Base-by-base conservation (phyloP, 805 yeast genomes). In the Zygotorulaspora danielsina region DNA sequence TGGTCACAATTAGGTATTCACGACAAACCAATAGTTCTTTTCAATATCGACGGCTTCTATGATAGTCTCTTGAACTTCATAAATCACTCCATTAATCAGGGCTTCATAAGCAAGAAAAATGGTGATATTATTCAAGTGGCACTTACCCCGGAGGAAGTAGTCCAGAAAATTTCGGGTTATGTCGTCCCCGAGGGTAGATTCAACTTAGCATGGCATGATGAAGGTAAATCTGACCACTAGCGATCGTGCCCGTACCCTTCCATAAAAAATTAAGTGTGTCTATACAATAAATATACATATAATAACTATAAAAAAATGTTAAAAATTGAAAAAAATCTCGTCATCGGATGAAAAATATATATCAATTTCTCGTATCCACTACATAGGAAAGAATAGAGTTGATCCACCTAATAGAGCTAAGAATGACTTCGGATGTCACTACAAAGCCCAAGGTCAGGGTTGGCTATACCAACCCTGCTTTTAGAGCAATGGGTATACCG, bases 1-100 rank as follows among this genome's bases (percentile, higher is more conserved):
- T 87, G 96, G 96, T 78, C 79, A 35, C 96, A 87, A 68, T 71
- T 87, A 53, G 93, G 89, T 22, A 86, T 87, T 49, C 96, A 87
- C 62, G 66, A 71, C 46, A 82, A 82, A 61, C 95, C 96, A 19
- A 78, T 87, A 53, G 80, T 87, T 11, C 56, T 87, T 29, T 79
- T 79, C 65, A 87, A 87, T 63, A 72, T 81, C 39, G 72, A 82
- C 62, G 96, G 95, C 0, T 87, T 84, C 60, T 87, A 75, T 61
- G 87, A 86, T 59, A 76, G 75, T 24, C 71, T 86, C 41, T 62
- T 86, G 49, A 64, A 59, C 35, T 86, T 85, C 51, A 66, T 87
- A 43, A 60, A 69, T 21, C 76, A 71, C 41, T 71, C 89, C 6
- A 76, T 83, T 31, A 59, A 68, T 10, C 66, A 70, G 29, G 90